These are phyloP conservation scores for Noccaea caerulescens DNA, from an alignment of 345 rosid species.

Conservation along the genomic window DNA sequence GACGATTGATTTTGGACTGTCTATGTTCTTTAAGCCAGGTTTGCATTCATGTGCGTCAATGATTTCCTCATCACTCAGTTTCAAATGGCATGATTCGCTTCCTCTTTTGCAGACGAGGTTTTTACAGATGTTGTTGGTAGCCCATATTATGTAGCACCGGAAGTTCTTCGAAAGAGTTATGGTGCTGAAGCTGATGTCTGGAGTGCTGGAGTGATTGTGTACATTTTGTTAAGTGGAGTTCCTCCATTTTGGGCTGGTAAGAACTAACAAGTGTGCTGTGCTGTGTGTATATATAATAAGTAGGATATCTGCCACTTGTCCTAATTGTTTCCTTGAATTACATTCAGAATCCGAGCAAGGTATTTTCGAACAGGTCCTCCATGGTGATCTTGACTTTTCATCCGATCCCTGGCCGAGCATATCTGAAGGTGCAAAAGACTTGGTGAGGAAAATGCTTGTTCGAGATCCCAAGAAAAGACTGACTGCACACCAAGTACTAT, in stretches of 20 bases:
- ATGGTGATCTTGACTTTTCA: constrained; percentile 79
- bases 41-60: no score
- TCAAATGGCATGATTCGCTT: constrained; percentile 18
- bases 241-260: constrained; percentile 98
- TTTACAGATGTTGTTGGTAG: constrained; percentile 89
- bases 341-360: constrained; percentile 77
- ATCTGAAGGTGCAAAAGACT: constrained; percentile 86
- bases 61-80: no score
- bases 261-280: neutral
- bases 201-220: constrained; percentile 95
- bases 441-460: constrained; percentile 80
- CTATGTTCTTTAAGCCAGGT: constrained; percentile 90
- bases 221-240: constrained; percentile 85
- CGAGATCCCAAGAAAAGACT: constrained; percentile 75
- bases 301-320: constrained; percentile 2
- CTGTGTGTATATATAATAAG: neutral
- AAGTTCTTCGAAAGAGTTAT: constrained; percentile 73
- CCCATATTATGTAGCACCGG: constrained; percentile 94
- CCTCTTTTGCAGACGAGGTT: constrained; percentile 59
- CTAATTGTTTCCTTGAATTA: constrained; percentile 15
- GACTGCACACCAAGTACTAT: constrained; percentile 83
- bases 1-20: constrained; percentile 90
- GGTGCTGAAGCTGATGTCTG: constrained; percentile 93
- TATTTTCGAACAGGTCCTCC: constrained; percentile 82
- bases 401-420: constrained; percentile 90